phyloP scores from a whole-genome alignment of 2,329 filamentous ascomycete genomes.

The Aspergillus luchuensis region DNA sequence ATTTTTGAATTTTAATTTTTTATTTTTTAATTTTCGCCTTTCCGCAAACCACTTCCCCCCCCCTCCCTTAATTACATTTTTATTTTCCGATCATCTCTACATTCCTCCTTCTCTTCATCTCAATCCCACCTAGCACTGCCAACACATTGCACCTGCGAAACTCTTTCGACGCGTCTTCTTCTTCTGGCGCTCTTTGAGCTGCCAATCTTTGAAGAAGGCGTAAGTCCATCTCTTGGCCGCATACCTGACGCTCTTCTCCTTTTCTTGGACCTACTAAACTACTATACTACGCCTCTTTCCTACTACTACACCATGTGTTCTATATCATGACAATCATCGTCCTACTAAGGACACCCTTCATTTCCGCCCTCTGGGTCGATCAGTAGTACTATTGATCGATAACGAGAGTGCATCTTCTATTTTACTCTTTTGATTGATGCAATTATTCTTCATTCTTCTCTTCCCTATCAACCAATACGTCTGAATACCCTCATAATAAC shows the following conservation, averaged over 20 bases:
- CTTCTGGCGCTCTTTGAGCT: constrained; percentile 33
- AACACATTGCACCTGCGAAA: constrained; percentile 26
- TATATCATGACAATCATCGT: constrained; percentile 48
- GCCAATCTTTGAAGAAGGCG: constrained; percentile 31
- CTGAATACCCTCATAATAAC: constrained; percentile 8
- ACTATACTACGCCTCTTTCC: constrained; percentile 10
- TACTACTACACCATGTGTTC: constrained; percentile 35
- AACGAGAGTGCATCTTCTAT: constrained; percentile 28
- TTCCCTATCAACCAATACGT: constrained; percentile 14
- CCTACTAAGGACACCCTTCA: constrained; percentile 37
- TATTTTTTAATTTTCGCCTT: constrained; percentile 12
- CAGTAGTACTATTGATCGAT: constrained; percentile 31
- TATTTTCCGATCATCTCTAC: constrained; percentile 24
- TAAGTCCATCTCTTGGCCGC: constrained; percentile 29
- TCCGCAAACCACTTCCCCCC: neutral
- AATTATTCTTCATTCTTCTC: constrained; percentile 15
- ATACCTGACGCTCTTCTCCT: constrained; percentile 20
- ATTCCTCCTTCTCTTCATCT: constrained; percentile 24
- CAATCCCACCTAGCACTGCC: constrained; percentile 26
- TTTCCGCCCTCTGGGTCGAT: constrained; percentile 32
- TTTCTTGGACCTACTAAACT: constrained; percentile 12
- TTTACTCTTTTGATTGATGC: constrained; percentile 19
- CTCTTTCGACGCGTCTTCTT: constrained; percentile 31
- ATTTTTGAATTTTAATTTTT: constrained; percentile 5
- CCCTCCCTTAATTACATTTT: constrained; percentile 19